Base-by-base conservation (phyloP, 306 rosid genomes). In the Fagus sylvatica region DNA sequence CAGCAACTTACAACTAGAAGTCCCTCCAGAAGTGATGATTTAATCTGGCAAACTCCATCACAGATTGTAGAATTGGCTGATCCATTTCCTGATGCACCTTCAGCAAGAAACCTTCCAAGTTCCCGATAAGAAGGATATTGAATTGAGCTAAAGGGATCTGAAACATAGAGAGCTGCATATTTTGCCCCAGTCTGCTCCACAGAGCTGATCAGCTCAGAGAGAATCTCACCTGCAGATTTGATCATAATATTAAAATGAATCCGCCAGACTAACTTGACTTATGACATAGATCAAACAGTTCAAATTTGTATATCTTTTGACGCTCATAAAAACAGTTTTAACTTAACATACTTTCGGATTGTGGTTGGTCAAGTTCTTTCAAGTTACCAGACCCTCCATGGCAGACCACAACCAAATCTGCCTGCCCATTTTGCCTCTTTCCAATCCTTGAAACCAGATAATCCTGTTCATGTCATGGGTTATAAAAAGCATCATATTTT, bases 11-110 rank as follows among this genome's bases (percentile, higher is more conserved):
- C 98, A 73, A 95, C 98, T 6, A 95, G 73, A 78, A 95, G 59
- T 69, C 98, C 98, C 81, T 95, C 98, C 71, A 95, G 81, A 85
- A 95, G 98, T n/a, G 98, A 92, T 65, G 98, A 85, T 81, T 92
- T 92, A 79, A 92, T 73, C 78, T 86, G 90, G 87, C 98, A 95
- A 81, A 95, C 93, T 79, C 78, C 85, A 85, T 90, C 95, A 82
- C 98, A 95, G 56, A 17, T 1, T 30, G 88, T 82, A 42, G 71
- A 59, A 78, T 84, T 87, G 66, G 46, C 60, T 37, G 90, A 85
- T 83, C 1, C 72, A 81, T 89, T 85, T 72, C 84, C 93, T 5
- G 71, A 19, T 17, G 92, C 51, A 72, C 88, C 78, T 85, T 95
- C 98, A 22, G 83, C 96, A 41, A 95, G 88, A 83, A 91, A 91